A percentile compares a stretch with the other conserved stretches of the same genome.
phyloP scores from a whole-genome alignment of 1,284 basidiomycete species.

The Phellinidium pouzarii region DNA sequence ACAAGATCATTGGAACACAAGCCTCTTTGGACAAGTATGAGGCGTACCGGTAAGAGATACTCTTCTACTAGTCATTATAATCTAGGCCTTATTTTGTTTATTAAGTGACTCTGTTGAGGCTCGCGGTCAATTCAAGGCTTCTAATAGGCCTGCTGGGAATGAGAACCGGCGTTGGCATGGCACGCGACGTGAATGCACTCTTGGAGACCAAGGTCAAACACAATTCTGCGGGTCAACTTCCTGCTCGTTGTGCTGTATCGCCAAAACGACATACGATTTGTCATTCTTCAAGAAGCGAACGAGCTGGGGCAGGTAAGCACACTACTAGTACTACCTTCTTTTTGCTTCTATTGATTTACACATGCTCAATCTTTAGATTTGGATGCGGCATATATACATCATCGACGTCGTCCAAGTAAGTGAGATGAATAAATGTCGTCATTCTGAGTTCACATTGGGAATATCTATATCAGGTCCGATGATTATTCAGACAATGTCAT shows the following conservation, averaged over 20 bases:
- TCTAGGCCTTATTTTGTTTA: constrained; percentile 5
- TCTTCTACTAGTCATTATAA: background rate
- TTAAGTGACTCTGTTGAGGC: constrained; percentile 44
- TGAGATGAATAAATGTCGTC: constrained; percentile 2
- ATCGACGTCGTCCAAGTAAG: constrained; percentile 53
- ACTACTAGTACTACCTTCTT: background rate
- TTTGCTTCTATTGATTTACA: background rate
- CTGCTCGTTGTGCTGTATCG: constrained; percentile 54
- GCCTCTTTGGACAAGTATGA: constrained; percentile 46
- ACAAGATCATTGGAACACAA: constrained; percentile 49
- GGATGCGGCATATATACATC: constrained; percentile 57
- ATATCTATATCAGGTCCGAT: constrained; percentile 39
- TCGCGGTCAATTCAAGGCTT: constrained; percentile 45
- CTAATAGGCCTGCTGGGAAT: constrained; percentile 50
- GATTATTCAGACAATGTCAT: constrained; percentile 54
- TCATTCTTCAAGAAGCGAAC: constrained; percentile 56
- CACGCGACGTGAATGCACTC: constrained; percentile 44
- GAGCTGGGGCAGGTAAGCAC: constrained; percentile 49
- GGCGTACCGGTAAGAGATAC: constrained; percentile 48
- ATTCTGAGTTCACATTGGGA: background rate
- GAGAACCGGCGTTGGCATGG: constrained; percentile 58
- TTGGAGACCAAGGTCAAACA: constrained; percentile 53
- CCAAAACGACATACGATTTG: constrained; percentile 54
- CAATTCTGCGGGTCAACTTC: constrained; percentile 45
- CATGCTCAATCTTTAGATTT: constrained; percentile 34